phyloP scores from a whole-genome alignment of 2,329 filamentous ascomycete species.

The Apiospora kogelbergensis region DNA sequence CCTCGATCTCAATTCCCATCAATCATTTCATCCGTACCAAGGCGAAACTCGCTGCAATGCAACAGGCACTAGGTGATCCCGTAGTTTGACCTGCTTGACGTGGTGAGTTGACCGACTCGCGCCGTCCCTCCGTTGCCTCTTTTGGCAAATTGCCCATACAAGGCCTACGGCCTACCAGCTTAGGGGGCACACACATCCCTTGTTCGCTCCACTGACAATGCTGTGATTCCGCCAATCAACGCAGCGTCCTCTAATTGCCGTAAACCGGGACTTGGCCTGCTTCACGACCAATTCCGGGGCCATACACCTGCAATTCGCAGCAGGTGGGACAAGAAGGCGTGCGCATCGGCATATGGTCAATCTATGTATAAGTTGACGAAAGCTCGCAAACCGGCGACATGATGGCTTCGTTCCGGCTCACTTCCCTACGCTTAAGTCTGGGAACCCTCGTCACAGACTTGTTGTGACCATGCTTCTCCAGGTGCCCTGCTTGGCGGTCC shows the following conservation, averaged over 20 bases:
- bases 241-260: not conserved
- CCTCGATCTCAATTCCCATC: not conserved
- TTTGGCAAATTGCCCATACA: not conserved
- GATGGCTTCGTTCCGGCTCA: constrained; percentile 4
- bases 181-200: not conserved
- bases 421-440: not conserved
- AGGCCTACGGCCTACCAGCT: not conserved
- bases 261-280: not conserved
- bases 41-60: not conserved
- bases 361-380: not conserved
- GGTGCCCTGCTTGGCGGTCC: constrained; percentile 22
- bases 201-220: not conserved
- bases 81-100: not conserved
- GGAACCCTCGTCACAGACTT: not conserved
- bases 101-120: not conserved
- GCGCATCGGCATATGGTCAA: not conserved
- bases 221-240: constrained; percentile 1
- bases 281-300: not conserved
- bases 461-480: constrained; percentile 24
- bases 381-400: not conserved
- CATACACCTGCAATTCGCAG: not conserved
- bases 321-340: not conserved
- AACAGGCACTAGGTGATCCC: not conserved
- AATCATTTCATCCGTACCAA: not conserved
- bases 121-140: not conserved